phyloP scores from a whole-genome alignment of 805 yeast genomes.

The Dipodascus geniculatus region DNA sequence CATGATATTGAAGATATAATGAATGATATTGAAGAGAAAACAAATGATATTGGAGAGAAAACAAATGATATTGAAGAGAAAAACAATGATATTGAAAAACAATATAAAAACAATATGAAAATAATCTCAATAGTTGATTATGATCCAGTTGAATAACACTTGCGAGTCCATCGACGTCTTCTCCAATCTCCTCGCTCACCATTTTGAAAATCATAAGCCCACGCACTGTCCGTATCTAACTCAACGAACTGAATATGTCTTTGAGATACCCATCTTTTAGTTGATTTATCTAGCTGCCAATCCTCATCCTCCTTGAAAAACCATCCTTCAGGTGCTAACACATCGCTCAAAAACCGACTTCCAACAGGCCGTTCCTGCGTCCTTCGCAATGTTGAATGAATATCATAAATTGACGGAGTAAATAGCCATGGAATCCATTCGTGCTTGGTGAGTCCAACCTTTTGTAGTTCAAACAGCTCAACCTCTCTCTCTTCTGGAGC shows the following conservation, averaged over 20 bases:
- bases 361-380: conserved; percentile 57
- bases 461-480: conserved; percentile 68
- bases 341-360: conserved; percentile 38
- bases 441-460: conserved; percentile 45
- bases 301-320: conserved; percentile 43
- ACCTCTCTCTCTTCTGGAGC: conserved; percentile 48
- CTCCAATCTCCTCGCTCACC: conserved; percentile 28
- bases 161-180: conserved; percentile 28
- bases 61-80: no score
- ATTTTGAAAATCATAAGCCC: conserved; percentile 28
- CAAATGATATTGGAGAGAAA: no score
- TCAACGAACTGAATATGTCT: conserved; percentile 28
- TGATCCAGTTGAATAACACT: conserved; percentile 42
- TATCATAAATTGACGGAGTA: conserved; percentile 44
- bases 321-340: conserved; percentile 68
- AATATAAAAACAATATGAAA: no score
- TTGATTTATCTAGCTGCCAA: conserved; percentile 56
- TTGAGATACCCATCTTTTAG: conserved; percentile 39
- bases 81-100: no score
- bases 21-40: no score
- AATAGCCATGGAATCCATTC: conserved; percentile 53
- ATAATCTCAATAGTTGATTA: no score
- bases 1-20: no score
- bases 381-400: conserved; percentile 32
- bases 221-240: conserved; percentile 21